These are phyloP conservation scores for Hanseniaspora thailandica DNA, from an alignment of 805 yeast genomes.

Conservation along the genomic window DNA sequence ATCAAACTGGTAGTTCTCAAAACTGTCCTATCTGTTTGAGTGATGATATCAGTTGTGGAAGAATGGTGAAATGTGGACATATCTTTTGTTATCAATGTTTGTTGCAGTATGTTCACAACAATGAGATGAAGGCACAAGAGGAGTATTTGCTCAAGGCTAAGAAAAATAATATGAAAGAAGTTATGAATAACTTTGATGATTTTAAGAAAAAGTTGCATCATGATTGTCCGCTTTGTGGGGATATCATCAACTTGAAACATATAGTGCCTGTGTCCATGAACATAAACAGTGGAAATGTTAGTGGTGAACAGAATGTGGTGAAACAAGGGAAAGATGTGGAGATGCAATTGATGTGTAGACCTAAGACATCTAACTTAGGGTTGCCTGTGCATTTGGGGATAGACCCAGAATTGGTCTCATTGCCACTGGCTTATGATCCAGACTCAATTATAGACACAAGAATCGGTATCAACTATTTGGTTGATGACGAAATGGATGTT, in stretches of 20 bases:
- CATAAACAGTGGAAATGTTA: constrained; percentile 37
- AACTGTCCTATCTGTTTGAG: constrained; percentile 87
- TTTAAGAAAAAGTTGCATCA: constrained; percentile 36
- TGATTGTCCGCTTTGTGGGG: constrained; percentile 74
- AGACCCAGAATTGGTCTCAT: constrained; percentile 28
- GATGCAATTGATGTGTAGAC: constrained; percentile 54
- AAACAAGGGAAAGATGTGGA: constrained; percentile 42
- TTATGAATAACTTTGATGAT: constrained; percentile 4
- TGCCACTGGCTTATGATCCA: constrained; percentile 37
- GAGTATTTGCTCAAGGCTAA: constrained; percentile 7
- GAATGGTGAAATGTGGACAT: constrained; percentile 95
- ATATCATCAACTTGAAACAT: constrained; percentile 37
- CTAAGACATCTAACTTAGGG: constrained; percentile 34
- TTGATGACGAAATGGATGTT: constrained; percentile 23
- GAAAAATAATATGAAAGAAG: constrained; percentile 9
- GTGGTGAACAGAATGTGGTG: constrained; percentile 38
- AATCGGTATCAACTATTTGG: neutral
- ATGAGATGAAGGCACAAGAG: constrained; percentile 26
- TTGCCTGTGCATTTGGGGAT: constrained; percentile 40
- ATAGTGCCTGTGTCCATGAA: constrained; percentile 46
- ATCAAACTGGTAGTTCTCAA: constrained; percentile 38
- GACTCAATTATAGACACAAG: constrained; percentile 33
- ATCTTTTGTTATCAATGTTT: constrained; percentile 76
- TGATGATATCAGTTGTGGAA: constrained; percentile 77
- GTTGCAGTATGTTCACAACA: constrained; percentile 53